phyloP scores from a whole-genome alignment of 768 basidiomycete species.

The Amanita inopinata region DNA sequence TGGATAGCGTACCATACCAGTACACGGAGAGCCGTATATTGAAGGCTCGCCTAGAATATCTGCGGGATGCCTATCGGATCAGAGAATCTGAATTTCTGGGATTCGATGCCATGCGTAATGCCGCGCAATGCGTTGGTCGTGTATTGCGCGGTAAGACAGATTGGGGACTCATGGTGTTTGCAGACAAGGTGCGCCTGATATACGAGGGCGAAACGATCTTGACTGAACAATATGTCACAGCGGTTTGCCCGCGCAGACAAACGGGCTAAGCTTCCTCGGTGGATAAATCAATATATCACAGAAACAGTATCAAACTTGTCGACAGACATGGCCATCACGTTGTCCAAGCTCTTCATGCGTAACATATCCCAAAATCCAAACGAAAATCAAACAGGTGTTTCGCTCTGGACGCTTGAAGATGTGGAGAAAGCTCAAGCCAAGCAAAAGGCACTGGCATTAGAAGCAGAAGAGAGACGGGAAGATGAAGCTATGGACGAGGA shows the following conservation, averaged over 20 bases:
- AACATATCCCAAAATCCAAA: slow-evolving; percentile 98
- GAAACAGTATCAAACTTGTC: slow-evolving; percentile 96
- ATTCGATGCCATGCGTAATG: slow-evolving; percentile 99
- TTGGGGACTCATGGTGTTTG: slow-evolving; percentile 99
- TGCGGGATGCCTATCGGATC: slow-evolving; percentile 97
- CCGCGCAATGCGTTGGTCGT: slow-evolving; percentile 97
- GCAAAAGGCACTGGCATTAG: slow-evolving; percentile 55
- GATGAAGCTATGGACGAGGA: slow-evolving; percentile 30
- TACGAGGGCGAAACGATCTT: neutral
- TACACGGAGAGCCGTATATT: slow-evolving; percentile 97
- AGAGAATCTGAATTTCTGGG: slow-evolving; percentile 98
- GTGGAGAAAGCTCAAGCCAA: slow-evolving; percentile 79
- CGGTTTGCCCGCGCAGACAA: slow-evolving; percentile 90
- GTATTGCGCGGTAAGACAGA: slow-evolving; percentile 98
- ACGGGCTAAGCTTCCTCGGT: slow-evolving; percentile 90
- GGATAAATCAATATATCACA: slow-evolving; percentile 99
- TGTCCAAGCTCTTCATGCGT: slow-evolving; percentile 95
- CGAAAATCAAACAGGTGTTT: slow-evolving; percentile 90
- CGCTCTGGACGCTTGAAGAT: slow-evolving; percentile 91
- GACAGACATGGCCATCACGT: slow-evolving; percentile 92
- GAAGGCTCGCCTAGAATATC: slow-evolving; percentile 93
- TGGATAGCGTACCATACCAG: slow-evolving; percentile 79
- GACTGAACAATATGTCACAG: slow-evolving; percentile 27
- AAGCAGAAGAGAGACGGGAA: slow-evolving; percentile 33
- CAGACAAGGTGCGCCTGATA: slow-evolving; percentile 72